Evolutionary conservation across 805 yeast genomes (phyloP).

Genomic region (Wickerhamiella vanderwaltii): DNA sequence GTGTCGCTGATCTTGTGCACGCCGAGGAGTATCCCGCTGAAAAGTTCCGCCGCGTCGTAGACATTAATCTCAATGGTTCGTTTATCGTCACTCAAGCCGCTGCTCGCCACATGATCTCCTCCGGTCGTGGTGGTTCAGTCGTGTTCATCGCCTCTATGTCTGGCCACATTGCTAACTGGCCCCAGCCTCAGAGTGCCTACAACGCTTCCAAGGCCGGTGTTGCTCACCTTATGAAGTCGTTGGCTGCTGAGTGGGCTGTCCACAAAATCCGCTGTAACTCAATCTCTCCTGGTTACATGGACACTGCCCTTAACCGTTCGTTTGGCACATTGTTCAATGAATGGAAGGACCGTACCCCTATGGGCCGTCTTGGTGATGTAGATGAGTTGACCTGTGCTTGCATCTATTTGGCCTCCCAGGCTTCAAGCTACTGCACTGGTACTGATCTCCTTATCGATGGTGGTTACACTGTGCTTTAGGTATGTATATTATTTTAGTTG

Average conservation of each 20-base stretch:
- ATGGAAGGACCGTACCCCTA: constrained; percentile 54
- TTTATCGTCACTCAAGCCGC: constrained; percentile 55
- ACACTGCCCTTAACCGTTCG: constrained; percentile 54
- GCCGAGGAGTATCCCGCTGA: constrained; percentile 57
- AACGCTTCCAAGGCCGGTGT: constrained; percentile 67
- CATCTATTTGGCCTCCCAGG: constrained; percentile 47
- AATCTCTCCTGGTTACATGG: constrained; percentile 58
- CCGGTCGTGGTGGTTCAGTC: constrained; percentile 43
- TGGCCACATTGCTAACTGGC: constrained; percentile 59
- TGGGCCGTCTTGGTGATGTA: constrained; percentile 60
- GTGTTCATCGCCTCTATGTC: constrained; percentile 62
- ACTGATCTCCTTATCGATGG: constrained; percentile 58
- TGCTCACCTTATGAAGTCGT: constrained; percentile 51
- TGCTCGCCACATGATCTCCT: constrained; percentile 51
- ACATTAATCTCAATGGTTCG: constrained; percentile 55
- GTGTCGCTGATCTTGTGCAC: constrained; percentile 55
- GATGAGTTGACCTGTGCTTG: constrained; percentile 56
- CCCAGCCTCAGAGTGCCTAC: constrained; percentile 59
- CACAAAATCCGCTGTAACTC: constrained; percentile 55
- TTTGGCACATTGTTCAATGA: constrained; percentile 39
- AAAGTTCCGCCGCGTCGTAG: constrained; percentile 51
- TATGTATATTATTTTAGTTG: too few species aligned
- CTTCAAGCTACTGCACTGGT: constrained; percentile 53
- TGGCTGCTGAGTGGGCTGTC: constrained; percentile 65
- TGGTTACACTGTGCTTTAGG: constrained; percentile 34